Evolutionary conservation across 257 asterid genomes (phyloP), one percentile per base, ranked within the genome.

Genomic region (Solanum neorickii): DNA sequence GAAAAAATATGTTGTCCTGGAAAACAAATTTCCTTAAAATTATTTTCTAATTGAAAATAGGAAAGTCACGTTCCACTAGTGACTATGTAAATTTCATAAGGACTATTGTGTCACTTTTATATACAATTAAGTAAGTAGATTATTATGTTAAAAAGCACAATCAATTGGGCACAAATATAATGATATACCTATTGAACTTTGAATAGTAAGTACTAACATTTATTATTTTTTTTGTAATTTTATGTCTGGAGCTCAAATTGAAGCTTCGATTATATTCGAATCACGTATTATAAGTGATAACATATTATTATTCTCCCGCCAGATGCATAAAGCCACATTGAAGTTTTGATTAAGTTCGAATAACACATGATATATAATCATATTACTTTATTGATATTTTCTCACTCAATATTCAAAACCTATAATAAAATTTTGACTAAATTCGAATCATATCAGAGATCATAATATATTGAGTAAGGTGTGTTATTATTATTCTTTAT

Each of bases 361-460:
- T 52, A 3, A 9, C 9, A 52, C 4, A 52, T 21, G 3, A 1
- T 52, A 16, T 3, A 16, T 52, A 9, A 52, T 15, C 9, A 49
- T 49, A 49, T 1, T 49, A 49, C 6, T 49, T 1, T 49, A 15
- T 15, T 49, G 9, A 16, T 52, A 6, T 16, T 52, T 16, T 52
- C 1, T 3, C 23, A 52, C 20, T 1, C 23, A 52, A 6, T 52
- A 52, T 6, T 0, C 18, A 1, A 0, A 52, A 3, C 9, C 3
- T 21, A 6, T 0, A 52, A 16, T 52, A 21, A 1, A 52, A 0
- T 9, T 52, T 9, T 8, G 3, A 52, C 3, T 52, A 16, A 52
- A 52, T 16, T 0, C 0, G 3, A 3, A 49, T 49, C 23, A 49
- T 3, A 47, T 7, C 0, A 0, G 2, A 60, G 13, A 5, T 62